Evolutionary conservation across 108 stramenopile genomes (phyloP).

Genomic region (Cafeteria roenbergensis): DNA sequence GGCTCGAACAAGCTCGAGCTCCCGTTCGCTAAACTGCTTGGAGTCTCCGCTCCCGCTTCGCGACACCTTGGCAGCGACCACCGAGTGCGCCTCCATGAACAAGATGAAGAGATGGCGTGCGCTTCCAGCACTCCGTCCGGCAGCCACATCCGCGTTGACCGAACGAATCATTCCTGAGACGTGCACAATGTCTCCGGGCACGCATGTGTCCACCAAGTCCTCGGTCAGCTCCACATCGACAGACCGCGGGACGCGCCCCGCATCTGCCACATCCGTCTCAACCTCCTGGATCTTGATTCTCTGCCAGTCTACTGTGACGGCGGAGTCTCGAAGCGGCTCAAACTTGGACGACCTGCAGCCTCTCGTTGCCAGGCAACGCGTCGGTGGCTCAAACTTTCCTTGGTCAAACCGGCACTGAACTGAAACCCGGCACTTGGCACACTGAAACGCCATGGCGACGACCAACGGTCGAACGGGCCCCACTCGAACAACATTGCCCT

Average conservation of each 20-base stretch:
- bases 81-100: neutral
- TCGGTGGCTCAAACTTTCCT: too few species aligned
- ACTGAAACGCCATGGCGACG: too few species aligned
- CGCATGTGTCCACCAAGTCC: constrained; percentile 78
- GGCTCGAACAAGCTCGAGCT: constrained; percentile 37
- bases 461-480: too few species aligned
- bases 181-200: constrained; percentile 79
- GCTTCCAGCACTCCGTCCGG: neutral
- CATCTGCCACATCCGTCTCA: neutral
- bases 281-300: too few species aligned
- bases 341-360: too few species aligned
- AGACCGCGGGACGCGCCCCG: constrained; percentile 52
- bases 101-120: neutral
- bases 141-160: constrained; percentile 57
- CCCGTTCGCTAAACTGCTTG: constrained; percentile 19
- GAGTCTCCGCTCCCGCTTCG: constrained; percentile 24
- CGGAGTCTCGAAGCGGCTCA: too few species aligned
- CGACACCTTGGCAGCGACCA: constrained; percentile 24
- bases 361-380: too few species aligned
- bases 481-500: too few species aligned
- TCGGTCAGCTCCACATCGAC: constrained; percentile 63
- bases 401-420: too few species aligned
- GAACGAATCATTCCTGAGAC: constrained; percentile 70
- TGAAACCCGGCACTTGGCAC: too few species aligned
- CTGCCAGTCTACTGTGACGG: too few species aligned